A percentile compares a stretch with the other conserved stretches of the same genome.
Conservation (phyloP, 164 flowering plant species). For the Amborella trichopoda region DNA sequence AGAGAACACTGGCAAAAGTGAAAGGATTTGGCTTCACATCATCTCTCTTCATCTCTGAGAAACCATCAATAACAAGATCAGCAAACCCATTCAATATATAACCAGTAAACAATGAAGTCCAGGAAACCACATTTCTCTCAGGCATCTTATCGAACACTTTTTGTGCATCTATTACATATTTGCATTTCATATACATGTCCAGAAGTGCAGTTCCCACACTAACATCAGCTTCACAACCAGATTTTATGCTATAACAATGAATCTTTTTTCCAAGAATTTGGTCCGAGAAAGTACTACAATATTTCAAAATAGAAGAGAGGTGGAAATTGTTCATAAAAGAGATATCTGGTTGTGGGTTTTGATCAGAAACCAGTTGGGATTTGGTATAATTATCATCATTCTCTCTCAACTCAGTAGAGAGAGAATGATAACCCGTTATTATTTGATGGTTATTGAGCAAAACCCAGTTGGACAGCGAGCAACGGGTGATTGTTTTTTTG, state of each 20-base stretch:
- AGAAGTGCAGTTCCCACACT: constrained; percentile 79
- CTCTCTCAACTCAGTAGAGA: no score
- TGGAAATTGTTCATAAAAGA: no score
- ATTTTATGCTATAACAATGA: constrained; percentile 47
- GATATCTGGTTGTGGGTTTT: no score
- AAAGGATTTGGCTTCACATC: constrained; percentile 59
- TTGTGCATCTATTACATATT: constrained; percentile 31
- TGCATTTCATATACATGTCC: constrained; percentile 72
- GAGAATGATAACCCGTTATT: no score
- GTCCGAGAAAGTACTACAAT: constrained; percentile 32
- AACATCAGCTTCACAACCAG: constrained; percentile 40
- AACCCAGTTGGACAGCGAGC: no score
- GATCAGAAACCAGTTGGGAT: no score
- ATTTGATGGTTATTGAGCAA: no score
- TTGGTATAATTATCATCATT: no score
- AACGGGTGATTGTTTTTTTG: no score
- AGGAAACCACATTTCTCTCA: constrained; percentile 70
- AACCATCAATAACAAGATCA: constrained; percentile 24
- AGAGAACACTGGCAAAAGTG: constrained; percentile 54
- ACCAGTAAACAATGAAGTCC: constrained; percentile 79
- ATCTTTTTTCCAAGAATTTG: constrained; percentile 39
- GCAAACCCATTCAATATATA: constrained; percentile 36
- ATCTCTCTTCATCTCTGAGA: constrained; percentile 38
- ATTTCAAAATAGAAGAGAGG: constrained; percentile 62
- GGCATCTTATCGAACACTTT: constrained; percentile 52